Conservation (phyloP, 2,329 filamentous ascomycete genomes). For the Biscogniauxia sp. region DNA sequence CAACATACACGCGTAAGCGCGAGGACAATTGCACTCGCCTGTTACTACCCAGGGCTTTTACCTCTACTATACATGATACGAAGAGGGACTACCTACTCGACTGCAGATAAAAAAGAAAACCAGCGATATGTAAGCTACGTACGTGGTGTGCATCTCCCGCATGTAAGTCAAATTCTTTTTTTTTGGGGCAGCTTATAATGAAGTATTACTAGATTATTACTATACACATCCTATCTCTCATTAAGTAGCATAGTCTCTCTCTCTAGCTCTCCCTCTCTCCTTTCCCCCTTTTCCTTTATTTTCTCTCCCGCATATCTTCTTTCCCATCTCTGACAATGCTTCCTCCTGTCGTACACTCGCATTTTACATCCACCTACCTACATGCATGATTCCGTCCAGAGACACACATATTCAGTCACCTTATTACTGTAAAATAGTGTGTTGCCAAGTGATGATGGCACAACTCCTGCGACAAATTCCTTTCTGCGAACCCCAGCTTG, state of each 20-base stretch:
- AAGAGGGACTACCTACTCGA: too few species aligned
- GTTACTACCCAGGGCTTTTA: too few species aligned
- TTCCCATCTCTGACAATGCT: background rate
- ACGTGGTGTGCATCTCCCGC: too few species aligned
- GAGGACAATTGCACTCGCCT: background rate
- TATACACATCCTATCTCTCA: background rate
- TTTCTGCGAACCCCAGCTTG: background rate
- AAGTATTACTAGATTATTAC: background rate
- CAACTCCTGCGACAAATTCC: background rate
- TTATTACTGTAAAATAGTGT: background rate
- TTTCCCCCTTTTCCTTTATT: too few species aligned
- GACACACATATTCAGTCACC: background rate
- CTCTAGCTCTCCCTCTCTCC: background rate
- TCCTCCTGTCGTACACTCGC: background rate
- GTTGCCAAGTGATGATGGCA: background rate
- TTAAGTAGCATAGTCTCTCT: background rate
- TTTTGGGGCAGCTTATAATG: background rate
- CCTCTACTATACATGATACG: too few species aligned
- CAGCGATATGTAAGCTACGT: too few species aligned
- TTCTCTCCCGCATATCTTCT: background rate
- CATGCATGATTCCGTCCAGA: background rate
- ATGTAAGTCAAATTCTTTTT: too few species aligned
- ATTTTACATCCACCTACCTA: background rate
- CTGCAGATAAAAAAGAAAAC: too few species aligned
- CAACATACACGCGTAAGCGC: background rate